Conservation (phyloP, 768 basidiomycete genomes). For the Infundibulicybe gibba region DNA sequence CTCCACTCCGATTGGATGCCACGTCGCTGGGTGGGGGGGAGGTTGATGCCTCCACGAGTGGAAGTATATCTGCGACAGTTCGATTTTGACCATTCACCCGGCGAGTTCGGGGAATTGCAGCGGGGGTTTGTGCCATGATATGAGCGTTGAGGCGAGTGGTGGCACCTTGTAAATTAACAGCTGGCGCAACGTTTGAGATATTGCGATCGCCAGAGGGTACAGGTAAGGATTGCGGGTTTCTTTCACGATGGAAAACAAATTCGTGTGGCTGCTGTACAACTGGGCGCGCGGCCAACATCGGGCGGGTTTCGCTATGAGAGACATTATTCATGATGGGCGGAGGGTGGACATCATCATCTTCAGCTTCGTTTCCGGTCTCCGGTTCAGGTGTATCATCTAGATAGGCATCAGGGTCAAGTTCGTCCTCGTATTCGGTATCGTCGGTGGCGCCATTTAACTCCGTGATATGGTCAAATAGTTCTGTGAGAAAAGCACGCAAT, state of each 20-base stretch:
- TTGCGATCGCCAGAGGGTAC: constrained; percentile 9
- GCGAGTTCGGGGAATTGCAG: constrained; percentile 30
- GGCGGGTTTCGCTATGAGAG: constrained; percentile 13
- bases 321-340: constrained; percentile 22
- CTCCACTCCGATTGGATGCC: constrained; percentile 51
- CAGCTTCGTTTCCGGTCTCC: constrained; percentile 22
- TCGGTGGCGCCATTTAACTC: constrained; percentile 69
- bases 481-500: constrained; percentile 75
- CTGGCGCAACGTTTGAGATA: constrained; percentile 16
- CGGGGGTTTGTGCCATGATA: constrained; percentile 25
- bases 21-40: constrained; percentile 62
- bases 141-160: constrained; percentile 33
- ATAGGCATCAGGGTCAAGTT: constrained; percentile 49
- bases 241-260: constrained; percentile 31
- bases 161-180: constrained; percentile 28
- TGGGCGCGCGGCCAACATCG: constrained; percentile 9
- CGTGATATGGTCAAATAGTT: constrained; percentile 71
- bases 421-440: constrained; percentile 64
- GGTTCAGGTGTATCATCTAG: constrained; percentile 46
- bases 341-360: constrained; percentile 29
- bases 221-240: constrained; percentile 19
- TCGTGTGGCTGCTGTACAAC: constrained; percentile 22
- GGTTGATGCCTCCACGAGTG: constrained; percentile 57
- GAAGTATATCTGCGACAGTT: constrained; percentile 43
- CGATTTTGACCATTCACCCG: constrained; percentile 29